Base-by-base conservation (phyloP, 1,284 basidiomycete species). In the Malassezia obtusa region DNA sequence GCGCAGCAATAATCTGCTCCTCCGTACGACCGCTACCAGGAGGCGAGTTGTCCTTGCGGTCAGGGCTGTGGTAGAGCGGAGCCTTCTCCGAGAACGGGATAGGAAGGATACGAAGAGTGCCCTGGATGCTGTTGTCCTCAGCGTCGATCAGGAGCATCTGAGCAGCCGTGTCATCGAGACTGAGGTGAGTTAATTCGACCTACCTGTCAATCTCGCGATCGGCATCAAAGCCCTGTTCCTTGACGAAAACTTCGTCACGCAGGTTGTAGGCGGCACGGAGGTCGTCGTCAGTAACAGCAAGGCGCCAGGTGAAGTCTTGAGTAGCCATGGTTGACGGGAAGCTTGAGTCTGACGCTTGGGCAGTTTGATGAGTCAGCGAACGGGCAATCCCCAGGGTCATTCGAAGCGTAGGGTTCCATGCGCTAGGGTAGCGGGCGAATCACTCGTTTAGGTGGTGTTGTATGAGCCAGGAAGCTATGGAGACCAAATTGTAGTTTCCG, bases 141-240 rank as follows among this genome's bases (percentile, higher is more conserved):
- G 30, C 40, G 30, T 28, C 31, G 8, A 50, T 17, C 14, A 56
- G 28, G 15, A 56, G 24, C 3, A 56, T 9, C 14, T 43, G 53
- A 17, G 38, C 45, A 7, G 48, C 43, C 2, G 38, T 28, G 9
- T 32, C 40, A 38, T 56, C 53, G 24, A 44, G 19, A 10, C 51
- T 53, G 25, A 12, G 25, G 30, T 32, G 43, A 7, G 26, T 15
- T 11, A 17, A 11, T 2, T 1, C 19, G n/a, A 53, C 51, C 14
- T 40, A 55, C 47, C 14, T 14, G 26, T 56, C 53, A 6, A 56
- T 8, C 14, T 56, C 53, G n/a, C 36, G 53, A 8, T 50, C 53
- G 4, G n/a, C 45, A 17, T 37, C 39, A 17, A 41, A 56, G 43
- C 53, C 53, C 35, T 56, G 53, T 28, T 56, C 53, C 11, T 19